Conservation (phyloP, 2,329 filamentous ascomycete species). For the Aspergillus sergii region DNA sequence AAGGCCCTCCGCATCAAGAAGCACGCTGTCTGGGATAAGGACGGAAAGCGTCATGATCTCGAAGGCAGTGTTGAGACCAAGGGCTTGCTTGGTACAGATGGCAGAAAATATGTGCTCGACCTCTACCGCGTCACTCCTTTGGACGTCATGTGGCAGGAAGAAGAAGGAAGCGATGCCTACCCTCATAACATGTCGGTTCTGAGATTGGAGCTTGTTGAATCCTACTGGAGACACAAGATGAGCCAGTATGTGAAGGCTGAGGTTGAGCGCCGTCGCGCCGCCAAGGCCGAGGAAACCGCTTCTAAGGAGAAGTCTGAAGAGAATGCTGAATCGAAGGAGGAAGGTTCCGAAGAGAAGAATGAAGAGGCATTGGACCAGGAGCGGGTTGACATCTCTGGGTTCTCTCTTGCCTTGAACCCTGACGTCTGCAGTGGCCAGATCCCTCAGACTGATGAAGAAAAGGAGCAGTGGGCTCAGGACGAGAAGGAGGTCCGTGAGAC, state of each 20-base stretch:
- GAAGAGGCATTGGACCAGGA: slow-evolving; percentile 55
- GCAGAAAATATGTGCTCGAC: slow-evolving; percentile 95
- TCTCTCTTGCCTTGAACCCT: slow-evolving; percentile 87
- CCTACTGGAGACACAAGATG: slow-evolving; percentile 81
- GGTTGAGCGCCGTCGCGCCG: slow-evolving; percentile 63
- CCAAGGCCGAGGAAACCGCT: slow-evolving; percentile 42
- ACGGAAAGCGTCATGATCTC: slow-evolving; percentile 83
- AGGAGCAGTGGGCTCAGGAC: slow-evolving; percentile 77
- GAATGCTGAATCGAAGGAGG: slow-evolving; percentile 43
- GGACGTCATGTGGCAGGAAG: slow-evolving; percentile 88
- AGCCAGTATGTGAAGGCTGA: slow-evolving; percentile 84
- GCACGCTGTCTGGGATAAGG: slow-evolving; percentile 98
- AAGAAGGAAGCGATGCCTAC: slow-evolving; percentile 67
- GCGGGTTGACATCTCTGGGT: slow-evolving; percentile 82
- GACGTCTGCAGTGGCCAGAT: slow-evolving; percentile 93
- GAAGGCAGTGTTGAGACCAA: slow-evolving; percentile 98
- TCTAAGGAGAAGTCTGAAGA: slow-evolving; percentile 40
- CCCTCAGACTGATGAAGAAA: slow-evolving; percentile 88
- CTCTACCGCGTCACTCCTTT: slow-evolving; percentile 92
- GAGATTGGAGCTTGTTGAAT: slow-evolving; percentile 84
- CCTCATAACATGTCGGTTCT: slow-evolving; percentile 96
- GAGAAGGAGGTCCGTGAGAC: slow-evolving; percentile 86
- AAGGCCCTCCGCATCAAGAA: slow-evolving; percentile 89
- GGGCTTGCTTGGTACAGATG: slow-evolving; percentile 93
- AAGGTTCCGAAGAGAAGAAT: slow-evolving; percentile 43